Base-by-base conservation (phyloP, 768 basidiomycete genomes). In the Russula vinacea region DNA sequence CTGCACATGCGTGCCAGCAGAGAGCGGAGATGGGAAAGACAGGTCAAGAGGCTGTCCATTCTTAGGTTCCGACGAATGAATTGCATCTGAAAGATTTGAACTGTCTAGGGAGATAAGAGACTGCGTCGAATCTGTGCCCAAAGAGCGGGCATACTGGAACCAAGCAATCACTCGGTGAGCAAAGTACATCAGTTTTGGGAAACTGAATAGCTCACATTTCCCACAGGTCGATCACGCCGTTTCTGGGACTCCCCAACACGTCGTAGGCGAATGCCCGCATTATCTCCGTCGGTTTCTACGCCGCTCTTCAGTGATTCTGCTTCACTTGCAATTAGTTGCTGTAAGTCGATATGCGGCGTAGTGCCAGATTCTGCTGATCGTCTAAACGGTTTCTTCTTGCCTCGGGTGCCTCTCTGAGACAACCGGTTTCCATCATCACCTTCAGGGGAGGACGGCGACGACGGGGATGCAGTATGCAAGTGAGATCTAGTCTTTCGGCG, bases 281-380 rank as follows among this genome's bases (percentile, higher is more conserved):
- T 55, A 45, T 64, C 44, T 45, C 59, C 45, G n/a, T 58, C 62
- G 10, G 54, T 16, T 52, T 60, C 60, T 37, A 55, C 56, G 44
- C 49, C 57, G 22, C 47, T 57, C 24, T 47, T 45, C 53, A 68
- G 53, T 14, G 54, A 60, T 40, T 64, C 61, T 10, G 54, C 65
- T 52, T 68, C 68, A 24, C 53, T 55, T 49, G 55, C 39, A 22
- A 65, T 64, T 35, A 69, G 60, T 24, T 45, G 26, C 22, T 62
- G 60, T 26, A 69, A 60, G 35, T 69, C 66, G 10, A 62, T 64
- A 24, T 57, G 60, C 22, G 66, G 33, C 13, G 59, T 40, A 14
- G 11, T 44, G 29, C 60, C 51, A 10, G 58, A 45, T 50, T 61
- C 59, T 22, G 11, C 24, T 24, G 63, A 26, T 55, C 51, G 62